Conservation (phyloP, 176 grass and related monocot genomes). For the Hordeum vulgare region DNA sequence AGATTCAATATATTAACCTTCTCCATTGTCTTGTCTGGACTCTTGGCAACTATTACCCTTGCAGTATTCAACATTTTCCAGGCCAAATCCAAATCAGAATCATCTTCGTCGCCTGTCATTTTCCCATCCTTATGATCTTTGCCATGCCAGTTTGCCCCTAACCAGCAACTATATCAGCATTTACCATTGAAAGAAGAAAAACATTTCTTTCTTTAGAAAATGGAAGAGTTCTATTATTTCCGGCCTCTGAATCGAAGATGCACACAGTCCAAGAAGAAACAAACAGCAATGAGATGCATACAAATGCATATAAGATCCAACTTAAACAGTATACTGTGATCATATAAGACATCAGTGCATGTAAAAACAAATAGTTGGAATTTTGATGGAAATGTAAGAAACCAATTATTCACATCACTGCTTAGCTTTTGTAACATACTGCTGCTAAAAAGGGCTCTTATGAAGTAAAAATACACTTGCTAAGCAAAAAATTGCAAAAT, state of each 20-base stretch:
- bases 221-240: neutral
- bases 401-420: neutral
- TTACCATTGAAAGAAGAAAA: neutral
- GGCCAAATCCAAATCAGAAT: slow-evolving; percentile 80
- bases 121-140: slow-evolving; percentile 42
- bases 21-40: slow-evolving; percentile 42
- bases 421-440: neutral
- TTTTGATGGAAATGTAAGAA: neutral
- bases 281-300: neutral
- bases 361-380: neutral
- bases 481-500: neutral
- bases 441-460: neutral
- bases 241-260: neutral
- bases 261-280: neutral
- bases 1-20: slow-evolving; percentile 70
- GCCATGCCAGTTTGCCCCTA: slow-evolving; percentile 36
- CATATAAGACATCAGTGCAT: neutral
- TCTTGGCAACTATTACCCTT: slow-evolving; percentile 76
- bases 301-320: neutral
- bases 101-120: slow-evolving; percentile 53
- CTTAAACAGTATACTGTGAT: neutral
- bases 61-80: slow-evolving; percentile 95
- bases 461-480: neutral
- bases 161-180: slow-evolving; percentile 16
- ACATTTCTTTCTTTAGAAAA: neutral